Evolutionary conservation across 129 eudicot species (phyloP).

Genomic region (Artemisia tridentata): DNA sequence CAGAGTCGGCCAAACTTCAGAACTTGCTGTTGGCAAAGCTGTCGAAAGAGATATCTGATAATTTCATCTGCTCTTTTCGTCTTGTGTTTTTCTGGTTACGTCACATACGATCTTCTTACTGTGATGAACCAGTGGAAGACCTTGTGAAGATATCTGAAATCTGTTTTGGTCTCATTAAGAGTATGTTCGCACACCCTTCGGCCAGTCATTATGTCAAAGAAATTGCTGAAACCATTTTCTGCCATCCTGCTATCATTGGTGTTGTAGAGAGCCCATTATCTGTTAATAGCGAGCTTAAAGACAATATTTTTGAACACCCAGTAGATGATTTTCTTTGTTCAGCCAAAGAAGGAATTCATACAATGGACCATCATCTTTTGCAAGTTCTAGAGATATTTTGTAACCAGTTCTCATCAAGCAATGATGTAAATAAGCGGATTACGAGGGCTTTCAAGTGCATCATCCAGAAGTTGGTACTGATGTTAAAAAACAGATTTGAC

Average conservation of each 20-base stretch:
- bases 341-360: slow-evolving; percentile 55
- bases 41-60: slow-evolving; percentile 45
- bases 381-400: slow-evolving; percentile 42
- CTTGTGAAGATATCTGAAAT: slow-evolving; percentile 47
- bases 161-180: slow-evolving; percentile 54
- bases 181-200: slow-evolving; percentile 42
- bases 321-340: slow-evolving; percentile 36
- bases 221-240: slow-evolving; percentile 57
- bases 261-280: slow-evolving; percentile 51
- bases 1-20: slow-evolving; percentile 34
- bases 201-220: slow-evolving; percentile 36
- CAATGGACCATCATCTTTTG: slow-evolving; percentile 50
- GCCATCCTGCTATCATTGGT: slow-evolving; percentile 63
- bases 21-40: slow-evolving; percentile 64
- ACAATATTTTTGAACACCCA: slow-evolving; percentile 36
- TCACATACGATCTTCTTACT: slow-evolving; percentile 43
- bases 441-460: slow-evolving; percentile 36
- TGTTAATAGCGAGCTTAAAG: slow-evolving; percentile 35
- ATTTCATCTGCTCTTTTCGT: slow-evolving; percentile 43
- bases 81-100: slow-evolving; percentile 67
- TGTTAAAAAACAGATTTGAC: slow-evolving; percentile 51
- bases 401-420: slow-evolving; percentile 28
- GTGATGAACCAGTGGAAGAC: slow-evolving; percentile 36
- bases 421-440: slow-evolving; percentile 28
- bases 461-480: slow-evolving; percentile 43